Percentiles rank a stretch among this genome's conserved stretches.
Evolutionary conservation across 305 asterid species (phyloP).

Genomic region (Fraxinus albicans): DNA sequence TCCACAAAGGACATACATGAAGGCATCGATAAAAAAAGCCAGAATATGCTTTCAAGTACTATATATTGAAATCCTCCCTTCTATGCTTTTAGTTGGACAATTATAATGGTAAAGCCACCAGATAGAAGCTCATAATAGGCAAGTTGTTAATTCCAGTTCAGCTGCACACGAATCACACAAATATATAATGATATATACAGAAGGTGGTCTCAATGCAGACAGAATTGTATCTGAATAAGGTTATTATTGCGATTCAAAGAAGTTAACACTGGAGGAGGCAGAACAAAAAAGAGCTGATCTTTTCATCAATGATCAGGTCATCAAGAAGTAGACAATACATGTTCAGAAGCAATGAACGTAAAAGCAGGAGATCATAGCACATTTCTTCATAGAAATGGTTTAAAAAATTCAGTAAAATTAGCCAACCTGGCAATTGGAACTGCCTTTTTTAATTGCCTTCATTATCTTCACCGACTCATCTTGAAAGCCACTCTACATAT

Average conservation of each 20-base stretch:
- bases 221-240: neutral
- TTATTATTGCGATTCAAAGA: neutral
- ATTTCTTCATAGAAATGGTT: slow-evolving; percentile 3
- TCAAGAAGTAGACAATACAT: neutral
- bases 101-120: neutral
- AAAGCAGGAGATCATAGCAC: neutral
- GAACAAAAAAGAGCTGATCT: neutral
- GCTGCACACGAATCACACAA: neutral
- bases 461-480: slow-evolving; percentile 73
- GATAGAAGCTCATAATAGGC: neutral
- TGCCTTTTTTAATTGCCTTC: slow-evolving; percentile 57
- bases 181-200: neutral
- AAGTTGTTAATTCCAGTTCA: neutral
- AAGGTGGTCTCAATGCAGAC: neutral
- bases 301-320: neutral
- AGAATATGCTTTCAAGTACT: neutral
- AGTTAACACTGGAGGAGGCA: neutral
- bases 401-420: neutral
- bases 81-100: neutral
- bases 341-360: neutral
- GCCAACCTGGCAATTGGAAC: slow-evolving; percentile 76
- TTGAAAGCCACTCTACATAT: slow-evolving; percentile 73
- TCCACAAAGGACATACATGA: slow-evolving; percentile 1
- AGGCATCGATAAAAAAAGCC: slow-evolving; percentile 3
- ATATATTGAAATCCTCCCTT: neutral